Evolutionary conservation across 1,284 basidiomycete genomes (phyloP), one percentile per base, ranked within the genome.

Genomic region (Puccinia novopanici): DNA sequence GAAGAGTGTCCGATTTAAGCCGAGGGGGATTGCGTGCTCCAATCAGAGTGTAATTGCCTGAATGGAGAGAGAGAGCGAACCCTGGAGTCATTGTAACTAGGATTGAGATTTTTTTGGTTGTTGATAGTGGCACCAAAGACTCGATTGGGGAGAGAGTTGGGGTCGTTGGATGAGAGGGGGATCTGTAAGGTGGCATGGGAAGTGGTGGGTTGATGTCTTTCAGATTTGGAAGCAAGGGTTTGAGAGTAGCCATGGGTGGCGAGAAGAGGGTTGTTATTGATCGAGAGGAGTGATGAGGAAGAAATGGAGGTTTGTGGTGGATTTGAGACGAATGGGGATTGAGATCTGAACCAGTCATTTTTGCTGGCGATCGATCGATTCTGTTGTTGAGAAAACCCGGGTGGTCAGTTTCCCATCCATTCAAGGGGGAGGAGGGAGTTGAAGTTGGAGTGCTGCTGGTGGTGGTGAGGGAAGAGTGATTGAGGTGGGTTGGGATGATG

Each of bases 251-350:
- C 8, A 37, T 42, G 45, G 27, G 22, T 8, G 34, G 42, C 34
- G 55, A 42, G 34, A 42, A 10, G 40, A 45, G 13, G 67, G 48
- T 55, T 22, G 12, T 55, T 50, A 22, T 50, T 55, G 48, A 54
- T 45, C 8, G 61, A 65, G 37, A 22, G 48, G 57, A 75, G 57
- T 50, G 73, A 75, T 24, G 57, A 63, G 45, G 55, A 24, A 1
- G 57, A 50, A 24, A 40, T 30, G 27, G 57, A 48, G 59, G 73
- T 19, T 1, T 27, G 13, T 1, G 22, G 12, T 40, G 22, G 40
- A 40, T 61, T 63, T 27, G 73, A 75, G 55, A 65, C 61, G 57
- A 75, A 75, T 27, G 73, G 73, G 19, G 73, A 75, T 63, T 75
- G 73, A 63, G 73, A 75, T 75, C 73, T 61, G 61, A 63, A 30